Evolutionary conservation across 1,139 yeast species (phyloP).

Genomic region (Pneumocystis sp.): DNA sequence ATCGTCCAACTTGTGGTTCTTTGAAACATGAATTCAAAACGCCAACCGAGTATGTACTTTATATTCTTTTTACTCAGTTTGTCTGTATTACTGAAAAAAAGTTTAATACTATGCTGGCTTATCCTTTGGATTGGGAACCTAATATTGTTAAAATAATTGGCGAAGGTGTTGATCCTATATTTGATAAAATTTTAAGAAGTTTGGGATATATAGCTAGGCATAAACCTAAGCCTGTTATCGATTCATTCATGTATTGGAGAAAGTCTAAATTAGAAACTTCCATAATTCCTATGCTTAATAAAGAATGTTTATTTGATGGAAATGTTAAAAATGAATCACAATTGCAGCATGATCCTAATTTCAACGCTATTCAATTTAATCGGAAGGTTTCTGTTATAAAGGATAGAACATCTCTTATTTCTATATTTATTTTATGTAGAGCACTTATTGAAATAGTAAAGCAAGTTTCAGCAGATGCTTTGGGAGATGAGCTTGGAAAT

Average conservation of each 20-base stretch:
- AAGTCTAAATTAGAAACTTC: slow-evolving; percentile 81
- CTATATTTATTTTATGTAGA: slow-evolving; percentile 80
- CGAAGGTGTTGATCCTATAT: slow-evolving; percentile 72
- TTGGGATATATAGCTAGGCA: slow-evolving; percentile 80
- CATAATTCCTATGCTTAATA: slow-evolving; percentile 42
- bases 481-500: slow-evolving; percentile 69
- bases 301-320: slow-evolving; percentile 31
- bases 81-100: slow-evolving; percentile 86
- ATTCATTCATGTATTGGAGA: slow-evolving; percentile 97
- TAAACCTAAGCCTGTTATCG: slow-evolving; percentile 91
- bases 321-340: slow-evolving; percentile 19
- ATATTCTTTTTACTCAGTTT: slow-evolving; percentile 86
- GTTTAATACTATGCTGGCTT: slow-evolving; percentile 55
- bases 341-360: not conserved
- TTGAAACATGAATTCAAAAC: slow-evolving; percentile 33
- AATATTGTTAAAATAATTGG: slow-evolving; percentile 69
- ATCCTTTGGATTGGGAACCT: slow-evolving; percentile 58
- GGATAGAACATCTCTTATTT: slow-evolving; percentile 71
- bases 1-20: not conserved
- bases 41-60: slow-evolving; percentile 87
- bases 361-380: not conserved
- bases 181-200: slow-evolving; percentile 72
- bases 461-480: slow-evolving; percentile 58
- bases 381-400: slow-evolving; percentile 43
- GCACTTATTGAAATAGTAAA: slow-evolving; percentile 85